Percentiles rank a stretch among this genome's conserved stretches.
phyloP scores from a whole-genome alignment of 2,329 filamentous ascomycete species.

The Decorospora gaudefroyi region DNA sequence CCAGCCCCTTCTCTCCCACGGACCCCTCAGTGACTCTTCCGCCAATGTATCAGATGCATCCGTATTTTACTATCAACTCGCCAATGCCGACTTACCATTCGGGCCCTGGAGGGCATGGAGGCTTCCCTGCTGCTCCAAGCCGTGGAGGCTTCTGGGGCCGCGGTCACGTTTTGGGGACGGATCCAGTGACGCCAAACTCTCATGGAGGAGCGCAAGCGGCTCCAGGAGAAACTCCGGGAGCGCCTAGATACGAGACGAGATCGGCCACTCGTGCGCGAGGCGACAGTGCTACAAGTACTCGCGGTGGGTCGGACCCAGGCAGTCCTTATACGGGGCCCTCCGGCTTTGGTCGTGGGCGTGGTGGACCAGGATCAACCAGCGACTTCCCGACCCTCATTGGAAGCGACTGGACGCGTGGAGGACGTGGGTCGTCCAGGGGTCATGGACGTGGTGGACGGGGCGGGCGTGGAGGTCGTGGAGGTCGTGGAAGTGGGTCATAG shows the following conservation, averaged over 20 bases:
- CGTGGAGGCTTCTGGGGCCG: background rate
- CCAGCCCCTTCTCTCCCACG: too few species aligned
- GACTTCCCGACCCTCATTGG: background rate
- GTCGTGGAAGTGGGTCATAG: background rate
- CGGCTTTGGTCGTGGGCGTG: background rate
- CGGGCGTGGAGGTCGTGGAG: slow-evolving; percentile 2
- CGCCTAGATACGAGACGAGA: slow-evolving; percentile 8
- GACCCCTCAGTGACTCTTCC: too few species aligned
- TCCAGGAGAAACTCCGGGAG: background rate
- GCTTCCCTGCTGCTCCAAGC: too few species aligned
- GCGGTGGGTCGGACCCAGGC: background rate
- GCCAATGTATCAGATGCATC: too few species aligned
- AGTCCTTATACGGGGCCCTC: too few species aligned
- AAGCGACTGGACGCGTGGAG: background rate
- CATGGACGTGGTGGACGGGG: slow-evolving; percentile 5
- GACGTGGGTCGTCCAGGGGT: background rate
- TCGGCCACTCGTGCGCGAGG: slow-evolving; percentile 8
- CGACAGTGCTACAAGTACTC: background rate
- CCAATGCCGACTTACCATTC: too few species aligned
- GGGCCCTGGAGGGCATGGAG: too few species aligned
- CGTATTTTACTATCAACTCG: too few species aligned
- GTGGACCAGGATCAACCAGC: background rate
- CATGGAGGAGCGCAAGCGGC: background rate
- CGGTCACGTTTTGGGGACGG: background rate
- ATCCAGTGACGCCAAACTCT: background rate